Conservation (phyloP, 805 yeast species). For the Starmerella asiatica region DNA sequence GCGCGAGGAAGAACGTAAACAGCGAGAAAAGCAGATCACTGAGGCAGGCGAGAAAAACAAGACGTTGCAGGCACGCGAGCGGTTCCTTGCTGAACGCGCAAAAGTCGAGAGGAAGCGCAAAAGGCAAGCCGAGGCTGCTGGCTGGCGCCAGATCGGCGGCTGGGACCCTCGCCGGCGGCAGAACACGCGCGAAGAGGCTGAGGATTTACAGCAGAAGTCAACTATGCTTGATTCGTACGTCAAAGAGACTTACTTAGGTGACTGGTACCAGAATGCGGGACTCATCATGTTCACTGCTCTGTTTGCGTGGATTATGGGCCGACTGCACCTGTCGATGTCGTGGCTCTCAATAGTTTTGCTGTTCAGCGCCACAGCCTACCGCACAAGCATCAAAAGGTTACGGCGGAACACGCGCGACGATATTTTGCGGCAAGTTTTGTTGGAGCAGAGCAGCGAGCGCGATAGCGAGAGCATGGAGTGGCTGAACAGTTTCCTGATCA, state of each 20-base stretch:
- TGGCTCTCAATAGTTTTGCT: slow-evolving; percentile 64
- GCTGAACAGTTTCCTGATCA: slow-evolving; percentile 77
- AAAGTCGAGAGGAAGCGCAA: slow-evolving; percentile 33
- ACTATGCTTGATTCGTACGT: slow-evolving; percentile 64
- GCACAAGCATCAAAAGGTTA: slow-evolving; percentile 71
- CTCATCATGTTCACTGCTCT: slow-evolving; percentile 53
- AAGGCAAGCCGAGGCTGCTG: slow-evolving; percentile 57
- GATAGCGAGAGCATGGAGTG: slow-evolving; percentile 94
- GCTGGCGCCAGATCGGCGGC: slow-evolving; percentile 90
- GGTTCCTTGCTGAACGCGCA: slow-evolving; percentile 4
- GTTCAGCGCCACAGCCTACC: slow-evolving; percentile 52
- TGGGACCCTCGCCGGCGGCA: slow-evolving; percentile 50
- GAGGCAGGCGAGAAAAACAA: slow-evolving; percentile 6
- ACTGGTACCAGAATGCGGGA: slow-evolving; percentile 90
- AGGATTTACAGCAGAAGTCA: slow-evolving; percentile 54
- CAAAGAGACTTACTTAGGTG: slow-evolving; percentile 72
- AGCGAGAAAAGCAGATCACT: slow-evolving; percentile 4
- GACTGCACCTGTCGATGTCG: slow-evolving; percentile 61
- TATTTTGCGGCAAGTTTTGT: slow-evolving; percentile 74
- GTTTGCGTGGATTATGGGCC: slow-evolving; percentile 67
- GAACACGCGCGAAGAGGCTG: slow-evolving; percentile 37
- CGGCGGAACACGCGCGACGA: slow-evolving; percentile 61
- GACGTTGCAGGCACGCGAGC: slow-evolving; percentile 8
- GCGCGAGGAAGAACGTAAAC: background rate
- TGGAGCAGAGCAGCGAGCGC: slow-evolving; percentile 56